phyloP scores from a whole-genome alignment of 1,284 basidiomycete genomes.

The Pulchroboletus neoregius region DNA sequence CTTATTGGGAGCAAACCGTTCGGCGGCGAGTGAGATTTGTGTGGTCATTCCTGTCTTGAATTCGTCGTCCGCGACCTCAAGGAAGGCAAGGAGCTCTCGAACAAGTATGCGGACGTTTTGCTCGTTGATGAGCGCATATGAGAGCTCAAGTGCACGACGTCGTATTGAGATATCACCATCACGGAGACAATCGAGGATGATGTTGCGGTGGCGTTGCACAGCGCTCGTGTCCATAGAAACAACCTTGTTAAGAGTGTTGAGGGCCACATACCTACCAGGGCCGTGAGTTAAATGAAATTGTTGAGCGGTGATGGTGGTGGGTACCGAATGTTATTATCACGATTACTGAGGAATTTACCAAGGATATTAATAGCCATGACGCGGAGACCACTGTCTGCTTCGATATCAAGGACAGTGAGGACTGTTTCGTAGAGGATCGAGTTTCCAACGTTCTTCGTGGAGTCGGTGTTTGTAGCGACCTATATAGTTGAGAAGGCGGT shows the following conservation, averaged over 20 bases:
- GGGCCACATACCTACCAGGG: constrained; percentile 81
- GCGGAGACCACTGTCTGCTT: constrained; percentile 91
- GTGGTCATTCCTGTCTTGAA: constrained; percentile 99
- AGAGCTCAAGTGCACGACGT: constrained; percentile 92
- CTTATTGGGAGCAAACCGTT: constrained; percentile 96
- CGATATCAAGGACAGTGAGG: constrained; percentile 95
- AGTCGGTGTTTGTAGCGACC: constrained; percentile 99
- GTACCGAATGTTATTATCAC: constrained; percentile 98
- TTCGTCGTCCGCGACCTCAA: constrained; percentile 98
- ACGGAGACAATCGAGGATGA: constrained; percentile 95
- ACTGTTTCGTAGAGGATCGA: constrained; percentile 98
- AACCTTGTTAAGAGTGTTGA: constrained; percentile 98
- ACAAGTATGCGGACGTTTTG: constrained; percentile 91
- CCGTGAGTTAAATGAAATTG: constrained; percentile 3
- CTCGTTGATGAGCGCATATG: constrained; percentile 97
- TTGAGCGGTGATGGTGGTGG: neutral
- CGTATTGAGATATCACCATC: constrained; percentile 99
- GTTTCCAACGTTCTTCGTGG: constrained; percentile 98
- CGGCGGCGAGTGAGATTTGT: constrained; percentile 94
- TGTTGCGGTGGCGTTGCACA: constrained; percentile 96
- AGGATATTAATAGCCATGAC: constrained; percentile 99
- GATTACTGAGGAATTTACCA: constrained; percentile 96
- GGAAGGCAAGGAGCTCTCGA: constrained; percentile 90
- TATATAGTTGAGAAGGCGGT: constrained; percentile 30
- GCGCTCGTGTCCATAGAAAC: constrained; percentile 98